Evolutionary conservation across 2,329 filamentous ascomycete species (phyloP), one percentile per base, ranked within the genome.

Genomic region (Fusarium caatingaense): DNA sequence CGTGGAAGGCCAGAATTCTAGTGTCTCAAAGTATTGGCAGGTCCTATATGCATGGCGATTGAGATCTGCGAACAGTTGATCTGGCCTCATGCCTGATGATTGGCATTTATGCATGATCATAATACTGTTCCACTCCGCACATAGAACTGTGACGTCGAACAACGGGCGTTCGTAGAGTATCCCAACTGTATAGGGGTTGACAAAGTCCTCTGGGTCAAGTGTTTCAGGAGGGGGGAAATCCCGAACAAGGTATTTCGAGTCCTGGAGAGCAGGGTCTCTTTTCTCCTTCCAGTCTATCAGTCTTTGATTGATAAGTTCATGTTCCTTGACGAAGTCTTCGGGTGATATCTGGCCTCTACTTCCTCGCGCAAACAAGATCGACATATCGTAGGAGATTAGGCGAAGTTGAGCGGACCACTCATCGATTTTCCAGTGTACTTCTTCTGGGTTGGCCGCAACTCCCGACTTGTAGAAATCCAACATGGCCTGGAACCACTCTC

Each of bases 51-150:
- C 91, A 60, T 92, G 84, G 3, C 83, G 78, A 6, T 83, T 83
- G 56, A 95, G 75, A 55, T 92, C 88, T 15, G 84, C 72, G 42
- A 82, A 82, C 4, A 84, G 79, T 46, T 83, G 77, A 73, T 80
- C 86, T 41, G 85, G 84, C 53, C 88, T 79, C 3, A 86, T 83
- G 51, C 87, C 82, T 6, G 89, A 86, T 3, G 90, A 87, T 73
- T 96, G 92, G 72, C 91, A 90, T 70, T 89, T 89, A 79, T 93
- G 93, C 91, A 97, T 93, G 62, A 96, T 84, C 49, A 91, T 86
- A 25, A 94, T 88, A 10, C 91, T 91, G 77, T 93, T 89, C 83
- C 93, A 93, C 76, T 97, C 93, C 63, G 93, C 87, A 60, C 86
- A 84, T 18, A 93, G 83, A 50, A 92, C 87, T 66, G 97, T 98